Conservation (phyloP, 768 basidiomycete genomes). For the Tricholoma matsutake region DNA sequence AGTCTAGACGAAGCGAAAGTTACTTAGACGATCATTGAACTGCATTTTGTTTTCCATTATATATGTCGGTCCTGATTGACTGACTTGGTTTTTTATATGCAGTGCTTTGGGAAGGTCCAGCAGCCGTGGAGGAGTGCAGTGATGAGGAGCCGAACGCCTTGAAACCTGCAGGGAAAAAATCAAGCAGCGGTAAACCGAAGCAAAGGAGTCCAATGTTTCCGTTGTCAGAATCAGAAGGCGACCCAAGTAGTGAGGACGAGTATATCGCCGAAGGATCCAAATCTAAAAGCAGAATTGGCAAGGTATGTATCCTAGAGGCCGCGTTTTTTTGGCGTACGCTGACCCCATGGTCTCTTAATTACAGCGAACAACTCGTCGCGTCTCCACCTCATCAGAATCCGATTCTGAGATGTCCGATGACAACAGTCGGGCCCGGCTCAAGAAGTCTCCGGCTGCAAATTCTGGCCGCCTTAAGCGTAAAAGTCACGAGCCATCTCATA, state of each 20-base stretch:
- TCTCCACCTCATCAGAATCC: constrained; percentile 41
- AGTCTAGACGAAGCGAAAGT: constrained; percentile 13
- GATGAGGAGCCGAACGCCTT: constrained; percentile 23
- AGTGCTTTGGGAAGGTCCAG: constrained; percentile 76
- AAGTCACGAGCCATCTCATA: constrained; percentile 33
- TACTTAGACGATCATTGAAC: constrained; percentile 7
- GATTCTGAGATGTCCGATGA: constrained; percentile 36
- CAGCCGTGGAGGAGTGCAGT: constrained; percentile 48
- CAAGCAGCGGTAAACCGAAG: constrained; percentile 22
- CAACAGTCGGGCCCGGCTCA: constrained; percentile 22
- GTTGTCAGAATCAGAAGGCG: constrained; percentile 46
- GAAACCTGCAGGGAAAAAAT: constrained; percentile 30
- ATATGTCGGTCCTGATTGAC: constrained; percentile 13
- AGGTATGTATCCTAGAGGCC: constrained; percentile 39
- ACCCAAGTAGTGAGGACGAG: constrained; percentile 65
- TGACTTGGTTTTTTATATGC: constrained; percentile 21
- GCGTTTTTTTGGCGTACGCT: constrained; percentile 7
- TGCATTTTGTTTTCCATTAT: constrained; percentile 10
- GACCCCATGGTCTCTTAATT: constrained; percentile 5
- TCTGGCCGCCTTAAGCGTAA: constrained; percentile 52
- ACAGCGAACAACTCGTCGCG: constrained; percentile 43
- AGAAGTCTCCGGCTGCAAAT: constrained; percentile 31
- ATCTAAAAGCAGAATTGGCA: constrained; percentile 33
- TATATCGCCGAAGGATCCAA: constrained; percentile 52
- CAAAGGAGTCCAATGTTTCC: constrained; percentile 17